Base-by-base conservation (phyloP, 1,139 yeast species). In the Saccharomyces hybrid region DNA sequence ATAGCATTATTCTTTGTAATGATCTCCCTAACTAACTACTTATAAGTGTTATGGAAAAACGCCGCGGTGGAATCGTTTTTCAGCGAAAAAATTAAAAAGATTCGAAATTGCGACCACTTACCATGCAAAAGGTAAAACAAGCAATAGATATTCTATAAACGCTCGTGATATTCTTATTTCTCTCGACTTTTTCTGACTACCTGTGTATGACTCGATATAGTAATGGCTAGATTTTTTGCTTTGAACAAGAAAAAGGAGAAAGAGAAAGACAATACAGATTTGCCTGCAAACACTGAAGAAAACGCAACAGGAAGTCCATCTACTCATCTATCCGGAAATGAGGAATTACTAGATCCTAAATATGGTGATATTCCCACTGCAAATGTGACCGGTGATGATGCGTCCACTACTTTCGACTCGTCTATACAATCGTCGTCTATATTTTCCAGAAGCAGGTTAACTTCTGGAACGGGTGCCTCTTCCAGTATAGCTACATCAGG, bases 371-470 rank as follows among this genome's bases (percentile, higher is more conserved):
- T 31, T 9, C 31, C 49, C 31, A 16, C 29, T 25, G 34, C 52
- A 9, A 27, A 34, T 23, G 41, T 53, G 2, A 20, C 51, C 4
- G 48, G 51, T 49, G 64, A 60, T 42, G 63, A 53, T 34, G 50
- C 53, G 5, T 59, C 61, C 20, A 60, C 60, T 25, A 55, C 55
- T 31, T 55, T 59, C 2, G 56, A 59, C 9, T 57, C 59, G 6
- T 60, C 63, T 28, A 48, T 59, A 23, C 62, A 60, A 47, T 58
- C 65, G 6, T 61, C 65, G 6, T 65, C 69, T 6, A 57, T 65
- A 9, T 65, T 65, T 52, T 64, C 69, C n/a, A 63, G 57, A 54
- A 59, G 67, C 23, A 59, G 60, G 51, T 26, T 49, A 8, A 63
- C 69, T 20, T 56, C 56, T 55, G 58, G 62, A 13, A 62, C 66